These are phyloP conservation scores for Camellia lanceoleosa DNA, from an alignment of 148 eudicot genomes.

Conservation along the genomic window DNA sequence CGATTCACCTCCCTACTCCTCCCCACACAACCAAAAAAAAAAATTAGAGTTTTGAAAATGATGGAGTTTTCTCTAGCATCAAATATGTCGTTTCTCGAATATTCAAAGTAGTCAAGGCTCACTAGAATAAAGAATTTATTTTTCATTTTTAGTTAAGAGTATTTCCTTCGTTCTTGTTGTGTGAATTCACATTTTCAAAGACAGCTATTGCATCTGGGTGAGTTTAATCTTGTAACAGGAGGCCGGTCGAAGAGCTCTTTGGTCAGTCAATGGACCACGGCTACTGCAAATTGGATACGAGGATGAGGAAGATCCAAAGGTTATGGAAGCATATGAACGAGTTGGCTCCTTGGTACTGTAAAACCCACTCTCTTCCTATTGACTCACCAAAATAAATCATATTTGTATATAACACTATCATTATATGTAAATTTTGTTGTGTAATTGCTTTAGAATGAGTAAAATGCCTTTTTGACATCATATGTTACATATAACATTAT, in stretches of 20 bases:
- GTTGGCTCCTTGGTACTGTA: constrained; percentile 77
- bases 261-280: constrained; percentile 93
- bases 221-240: constrained; percentile 42
- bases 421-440: no score
- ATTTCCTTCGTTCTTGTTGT: neutral
- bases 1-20: no score
- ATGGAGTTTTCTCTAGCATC: neutral
- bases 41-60: neutral
- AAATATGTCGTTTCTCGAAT: neutral
- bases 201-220: neutral
- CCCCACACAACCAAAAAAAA: neutral
- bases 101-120: neutral
- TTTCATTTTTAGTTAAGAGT: neutral
- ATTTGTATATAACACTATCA: no score
- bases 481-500: no score
- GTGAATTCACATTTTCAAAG: neutral
- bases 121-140: neutral
- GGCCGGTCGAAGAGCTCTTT: constrained; percentile 89
- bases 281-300: constrained; percentile 93
- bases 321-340: constrained; percentile 93
- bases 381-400: neutral
- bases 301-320: constrained; percentile 84
- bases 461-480: no score
- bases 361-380: neutral
- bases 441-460: no score